Conservation (phyloP, 1,139 yeast genomes). For the Ogataea hybrid region DNA sequence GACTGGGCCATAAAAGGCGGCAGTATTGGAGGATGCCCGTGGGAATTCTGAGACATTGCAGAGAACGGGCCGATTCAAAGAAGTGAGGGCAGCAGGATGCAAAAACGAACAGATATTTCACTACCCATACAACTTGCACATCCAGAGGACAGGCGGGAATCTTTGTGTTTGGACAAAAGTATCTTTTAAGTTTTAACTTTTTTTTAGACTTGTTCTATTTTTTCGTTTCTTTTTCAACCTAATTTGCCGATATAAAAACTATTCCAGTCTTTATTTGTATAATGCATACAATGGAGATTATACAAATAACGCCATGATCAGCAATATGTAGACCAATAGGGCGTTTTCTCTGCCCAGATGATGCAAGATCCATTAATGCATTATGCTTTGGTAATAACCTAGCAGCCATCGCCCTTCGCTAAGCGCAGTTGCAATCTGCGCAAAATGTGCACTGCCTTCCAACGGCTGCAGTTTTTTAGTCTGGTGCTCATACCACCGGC, state of each 20-base stretch:
- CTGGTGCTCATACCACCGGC: neutral
- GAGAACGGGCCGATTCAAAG: neutral
- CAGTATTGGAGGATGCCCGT: slow-evolving; percentile 3
- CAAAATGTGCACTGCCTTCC: slow-evolving; percentile 4
- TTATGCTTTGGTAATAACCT: neutral
- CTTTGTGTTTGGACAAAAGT: neutral
- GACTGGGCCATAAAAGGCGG: slow-evolving; percentile 6
- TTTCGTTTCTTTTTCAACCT: slow-evolving; percentile 1
- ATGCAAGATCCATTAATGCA: slow-evolving; percentile 4
- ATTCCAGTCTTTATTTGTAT: neutral
- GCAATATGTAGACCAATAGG: neutral
- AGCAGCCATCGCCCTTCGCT: slow-evolving; percentile 3
- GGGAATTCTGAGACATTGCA: slow-evolving; percentile 7
- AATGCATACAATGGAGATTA: neutral
- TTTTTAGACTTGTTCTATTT: slow-evolving; percentile 2
- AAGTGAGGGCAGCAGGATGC: neutral
- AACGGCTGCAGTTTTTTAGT: slow-evolving; percentile 5
- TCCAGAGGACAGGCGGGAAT: neutral
- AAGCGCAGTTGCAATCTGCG: slow-evolving; percentile 3
- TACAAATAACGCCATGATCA: neutral
- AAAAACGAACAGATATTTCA: neutral
- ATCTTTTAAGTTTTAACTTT: slow-evolving; percentile 1
- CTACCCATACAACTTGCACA: slow-evolving; percentile 1
- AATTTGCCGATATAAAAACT: slow-evolving; percentile 3
- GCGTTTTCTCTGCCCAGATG: neutral